Evolutionary conservation across 352 stramenopile genomes (phyloP).

Genomic region (Pilasporangium apinafurcum): DNA sequence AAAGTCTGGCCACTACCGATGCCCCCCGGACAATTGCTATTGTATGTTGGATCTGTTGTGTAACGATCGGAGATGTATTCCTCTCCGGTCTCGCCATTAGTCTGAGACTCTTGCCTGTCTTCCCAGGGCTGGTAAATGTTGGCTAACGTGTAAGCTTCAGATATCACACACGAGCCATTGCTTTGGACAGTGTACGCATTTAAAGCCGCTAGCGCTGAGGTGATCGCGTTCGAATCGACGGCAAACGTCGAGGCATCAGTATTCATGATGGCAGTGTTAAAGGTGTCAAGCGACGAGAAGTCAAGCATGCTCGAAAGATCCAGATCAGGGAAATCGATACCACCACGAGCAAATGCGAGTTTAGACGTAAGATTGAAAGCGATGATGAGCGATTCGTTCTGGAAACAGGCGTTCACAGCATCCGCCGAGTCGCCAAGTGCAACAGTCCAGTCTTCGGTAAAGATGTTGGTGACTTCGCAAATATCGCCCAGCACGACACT

Average conservation of each 20-base stretch:
- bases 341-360: slow-evolving; percentile 52
- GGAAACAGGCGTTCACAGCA: slow-evolving; percentile 53
- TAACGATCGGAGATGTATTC: slow-evolving; percentile 17
- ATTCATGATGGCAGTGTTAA: slow-evolving; percentile 13
- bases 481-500: slow-evolving; percentile 55
- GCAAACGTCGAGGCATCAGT: slow-evolving; percentile 19
- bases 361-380: slow-evolving; percentile 45
- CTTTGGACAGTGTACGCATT: slow-evolving; percentile 21
- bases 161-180: neutral
- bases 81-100: neutral
- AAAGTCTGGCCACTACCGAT: too few species aligned
- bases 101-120: slow-evolving; percentile 2
- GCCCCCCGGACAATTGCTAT: too few species aligned
- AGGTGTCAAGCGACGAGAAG: slow-evolving; percentile 36
- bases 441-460: slow-evolving; percentile 49
- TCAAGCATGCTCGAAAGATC: slow-evolving; percentile 27
- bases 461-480: slow-evolving; percentile 44
- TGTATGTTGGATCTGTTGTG: too few species aligned
- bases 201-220: slow-evolving; percentile 9
- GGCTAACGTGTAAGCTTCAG: slow-evolving; percentile 15
- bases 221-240: slow-evolving; percentile 7
- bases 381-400: slow-evolving; percentile 51
- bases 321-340: slow-evolving; percentile 39
- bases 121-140: slow-evolving; percentile 34
- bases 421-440: slow-evolving; percentile 39